phyloP scores from a whole-genome alignment of 2,329 filamentous ascomycete species.

The Pseudogymnoascus sp. region DNA sequence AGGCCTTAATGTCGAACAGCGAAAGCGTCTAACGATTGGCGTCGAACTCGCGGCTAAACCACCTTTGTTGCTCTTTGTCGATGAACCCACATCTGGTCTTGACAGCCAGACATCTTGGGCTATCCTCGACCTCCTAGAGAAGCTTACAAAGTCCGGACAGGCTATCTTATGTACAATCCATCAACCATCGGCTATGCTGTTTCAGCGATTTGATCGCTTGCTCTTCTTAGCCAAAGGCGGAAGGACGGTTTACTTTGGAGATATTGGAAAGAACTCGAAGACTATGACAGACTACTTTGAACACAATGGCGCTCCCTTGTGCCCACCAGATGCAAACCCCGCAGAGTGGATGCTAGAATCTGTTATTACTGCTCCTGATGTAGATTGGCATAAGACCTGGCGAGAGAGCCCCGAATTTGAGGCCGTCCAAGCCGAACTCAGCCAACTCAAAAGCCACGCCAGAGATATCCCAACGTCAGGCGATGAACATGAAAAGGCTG shows the following conservation, averaged over 20 bases:
- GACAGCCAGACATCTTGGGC: conserved; percentile 58
- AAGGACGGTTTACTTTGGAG: conserved; percentile 61
- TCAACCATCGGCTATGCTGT: conserved; percentile 46
- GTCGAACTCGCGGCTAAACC: conserved; percentile 50
- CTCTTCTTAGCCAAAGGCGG: conserved; percentile 58
- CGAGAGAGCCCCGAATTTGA: conserved; percentile 52
- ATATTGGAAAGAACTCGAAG: conserved; percentile 42
- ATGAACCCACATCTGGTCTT: conserved; percentile 54
- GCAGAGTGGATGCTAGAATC: conserved; percentile 33
- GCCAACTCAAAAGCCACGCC: too few species aligned
- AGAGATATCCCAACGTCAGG: too few species aligned
- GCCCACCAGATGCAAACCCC: conserved; percentile 43
- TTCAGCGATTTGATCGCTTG: conserved; percentile 50
- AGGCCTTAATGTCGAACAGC: conserved; percentile 53
- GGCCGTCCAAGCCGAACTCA: conserved; percentile 42
- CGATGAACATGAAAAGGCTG: too few species aligned
- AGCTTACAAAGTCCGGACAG: conserved; percentile 48
- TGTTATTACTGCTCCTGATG: conserved; percentile 32
- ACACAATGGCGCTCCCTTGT: conserved; percentile 42
- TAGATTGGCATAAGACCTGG: conserved; percentile 66
- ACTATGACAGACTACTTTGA: conserved; percentile 58
- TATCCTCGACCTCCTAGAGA: conserved; percentile 53
- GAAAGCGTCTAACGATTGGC: conserved; percentile 54
- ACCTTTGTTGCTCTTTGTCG: conserved; percentile 52
- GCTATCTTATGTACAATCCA: conserved; percentile 45